phyloP scores from a whole-genome alignment of 2,329 filamentous ascomycete genomes.

The Pestalotiopsis sp. region DNA sequence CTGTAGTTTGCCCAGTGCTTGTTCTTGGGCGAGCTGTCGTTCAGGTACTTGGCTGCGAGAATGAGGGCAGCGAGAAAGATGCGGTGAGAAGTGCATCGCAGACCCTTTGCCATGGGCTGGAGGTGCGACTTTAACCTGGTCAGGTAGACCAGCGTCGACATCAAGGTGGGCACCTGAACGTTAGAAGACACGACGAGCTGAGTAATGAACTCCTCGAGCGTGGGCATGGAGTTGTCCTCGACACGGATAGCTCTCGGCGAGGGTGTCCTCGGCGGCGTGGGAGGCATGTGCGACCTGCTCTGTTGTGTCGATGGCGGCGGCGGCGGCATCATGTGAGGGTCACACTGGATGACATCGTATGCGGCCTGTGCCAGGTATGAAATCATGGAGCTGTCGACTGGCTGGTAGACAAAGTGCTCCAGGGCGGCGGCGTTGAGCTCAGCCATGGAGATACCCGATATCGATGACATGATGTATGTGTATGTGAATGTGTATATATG shows the following conservation, averaged over 20 bases:
- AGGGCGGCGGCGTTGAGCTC: constrained; percentile 74
- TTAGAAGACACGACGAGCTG: constrained; percentile 91
- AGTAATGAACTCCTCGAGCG: constrained; percentile 87
- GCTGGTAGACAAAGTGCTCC: constrained; percentile 78
- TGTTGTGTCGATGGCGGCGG: constrained; percentile 33
- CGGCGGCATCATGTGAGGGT: constrained; percentile 59
- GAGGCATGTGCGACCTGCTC: constrained; percentile 42
- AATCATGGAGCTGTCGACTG: constrained; percentile 78
- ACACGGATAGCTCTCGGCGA: constrained; percentile 45
- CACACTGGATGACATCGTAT: constrained; percentile 78
- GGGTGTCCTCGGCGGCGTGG: constrained; percentile 54
- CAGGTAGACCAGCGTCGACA: constrained; percentile 96
- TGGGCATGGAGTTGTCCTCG: constrained; percentile 66
- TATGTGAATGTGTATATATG: constrained; percentile 28
- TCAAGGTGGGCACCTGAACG: constrained; percentile 94
- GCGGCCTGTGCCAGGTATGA: constrained; percentile 75
- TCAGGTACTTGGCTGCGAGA: constrained; percentile 92
- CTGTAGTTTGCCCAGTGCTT: constrained; percentile 99
- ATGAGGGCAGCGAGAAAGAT: constrained; percentile 93
- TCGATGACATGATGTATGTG: constrained; percentile 47
- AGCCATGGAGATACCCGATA: constrained; percentile 47
- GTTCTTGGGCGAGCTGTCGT: constrained; percentile 99
- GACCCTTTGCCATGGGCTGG: constrained; percentile 92
- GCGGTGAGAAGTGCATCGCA: constrained; percentile 94
- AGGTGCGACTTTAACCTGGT: constrained; percentile 80